Conservation (phyloP, 2,329 filamentous ascomycete species). For the Hypoxylon sp. region DNA sequence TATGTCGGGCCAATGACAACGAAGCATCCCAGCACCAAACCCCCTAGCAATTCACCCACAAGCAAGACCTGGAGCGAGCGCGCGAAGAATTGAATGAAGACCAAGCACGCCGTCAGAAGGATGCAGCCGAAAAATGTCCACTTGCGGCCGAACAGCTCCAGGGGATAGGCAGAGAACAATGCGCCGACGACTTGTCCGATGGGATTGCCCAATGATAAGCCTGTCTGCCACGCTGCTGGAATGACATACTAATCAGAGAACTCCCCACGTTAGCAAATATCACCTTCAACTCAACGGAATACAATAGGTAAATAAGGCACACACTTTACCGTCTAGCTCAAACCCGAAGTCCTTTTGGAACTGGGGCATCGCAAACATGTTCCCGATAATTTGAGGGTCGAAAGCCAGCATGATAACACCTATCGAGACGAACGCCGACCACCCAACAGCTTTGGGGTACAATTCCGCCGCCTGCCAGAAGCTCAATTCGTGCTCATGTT, state of each 20-base stretch:
- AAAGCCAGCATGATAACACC: constrained; percentile 75
- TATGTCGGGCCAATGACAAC: constrained; percentile 72
- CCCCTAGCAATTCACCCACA: constrained; percentile 73
- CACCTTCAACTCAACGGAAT: not conserved
- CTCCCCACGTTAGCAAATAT: constrained; percentile 3
- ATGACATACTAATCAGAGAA: constrained; percentile 47
- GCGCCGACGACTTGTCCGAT: constrained; percentile 71
- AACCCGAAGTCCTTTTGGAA: constrained; percentile 56
- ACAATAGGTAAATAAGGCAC: constrained; percentile 27
- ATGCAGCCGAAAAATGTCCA: constrained; percentile 63
- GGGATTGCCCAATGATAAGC: constrained; percentile 67
- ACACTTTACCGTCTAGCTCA: constrained; percentile 52
- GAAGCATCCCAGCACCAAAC: constrained; percentile 73
- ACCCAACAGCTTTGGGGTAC: constrained; percentile 64
- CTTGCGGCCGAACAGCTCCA: constrained; percentile 63
- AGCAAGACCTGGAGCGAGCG: constrained; percentile 68
- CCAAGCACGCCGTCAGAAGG: constrained; percentile 64
- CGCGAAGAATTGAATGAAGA: constrained; percentile 76
- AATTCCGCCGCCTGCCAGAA: constrained; percentile 60
- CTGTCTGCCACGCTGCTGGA: constrained; percentile 63
- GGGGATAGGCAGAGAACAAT: constrained; percentile 63
- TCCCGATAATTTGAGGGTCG: constrained; percentile 75
- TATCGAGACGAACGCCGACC: constrained; percentile 72
- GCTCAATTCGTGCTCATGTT: constrained; percentile 58
- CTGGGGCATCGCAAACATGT: constrained; percentile 65